Percentiles rank a stretch among this genome's conserved stretches.
Conservation (phyloP, 768 basidiomycete genomes). For the Psilocybe cubensis region DNA sequence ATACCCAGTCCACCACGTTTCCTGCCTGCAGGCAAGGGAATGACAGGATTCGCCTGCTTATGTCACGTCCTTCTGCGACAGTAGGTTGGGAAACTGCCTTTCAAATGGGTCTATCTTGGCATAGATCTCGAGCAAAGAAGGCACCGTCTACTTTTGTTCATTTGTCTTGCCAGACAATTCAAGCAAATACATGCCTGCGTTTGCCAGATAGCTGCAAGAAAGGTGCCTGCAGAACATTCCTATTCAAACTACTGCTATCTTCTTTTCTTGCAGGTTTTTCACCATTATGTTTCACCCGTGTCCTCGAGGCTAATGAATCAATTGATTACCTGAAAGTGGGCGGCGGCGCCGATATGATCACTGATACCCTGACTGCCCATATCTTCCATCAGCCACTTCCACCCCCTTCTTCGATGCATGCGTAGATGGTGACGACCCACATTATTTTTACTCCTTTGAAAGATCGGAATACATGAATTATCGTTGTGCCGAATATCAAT, state of each 20-base stretch:
- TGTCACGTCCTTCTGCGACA: constrained; percentile 29
- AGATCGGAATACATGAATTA: constrained; percentile 8
- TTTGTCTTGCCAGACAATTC: constrained; percentile 4
- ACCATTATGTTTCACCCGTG: constrained; percentile 3
- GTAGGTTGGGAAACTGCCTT: constrained; percentile 19
- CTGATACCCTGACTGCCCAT: constrained; percentile 14
- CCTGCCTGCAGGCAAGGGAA: constrained; percentile 73
- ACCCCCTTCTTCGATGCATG: constrained; percentile 3
- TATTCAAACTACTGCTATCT: constrained; percentile 2
- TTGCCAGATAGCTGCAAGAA: background rate
- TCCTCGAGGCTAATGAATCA: constrained; percentile 5
- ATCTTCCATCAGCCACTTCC: constrained; percentile 25
- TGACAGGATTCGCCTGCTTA: constrained; percentile 47
- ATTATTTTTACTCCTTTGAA: background rate
- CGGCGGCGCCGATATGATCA: constrained; percentile 20
- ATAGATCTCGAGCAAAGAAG: constrained; percentile 20
- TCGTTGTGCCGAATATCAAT: constrained; percentile 14
- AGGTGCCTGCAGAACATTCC: background rate
- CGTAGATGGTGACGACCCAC: background rate
- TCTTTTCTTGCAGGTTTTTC: constrained; percentile 1
- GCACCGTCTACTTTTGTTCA: constrained; percentile 10
- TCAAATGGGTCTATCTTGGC: constrained; percentile 28
- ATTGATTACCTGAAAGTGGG: constrained; percentile 2
- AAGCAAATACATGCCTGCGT: background rate
- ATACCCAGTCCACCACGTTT: constrained; percentile 68